These are phyloP conservation scores for Scorias spongiosa DNA, from an alignment of 2,329 filamentous ascomycete genomes.

Conservation along the genomic window DNA sequence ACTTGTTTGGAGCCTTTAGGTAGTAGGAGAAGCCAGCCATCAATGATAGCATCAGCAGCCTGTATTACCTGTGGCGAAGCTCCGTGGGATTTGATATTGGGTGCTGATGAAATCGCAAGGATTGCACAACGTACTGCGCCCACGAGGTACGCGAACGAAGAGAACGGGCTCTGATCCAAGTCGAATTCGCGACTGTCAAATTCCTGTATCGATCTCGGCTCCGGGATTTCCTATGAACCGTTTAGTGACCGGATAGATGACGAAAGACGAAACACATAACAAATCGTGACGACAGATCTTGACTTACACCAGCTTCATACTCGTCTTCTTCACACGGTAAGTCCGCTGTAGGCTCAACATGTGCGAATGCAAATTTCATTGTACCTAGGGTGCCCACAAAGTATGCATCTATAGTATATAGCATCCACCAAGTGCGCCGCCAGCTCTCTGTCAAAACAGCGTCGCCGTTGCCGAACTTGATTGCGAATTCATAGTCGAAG, in stretches of 20 bases:
- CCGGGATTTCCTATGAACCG: background rate
- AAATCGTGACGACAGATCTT: background rate
- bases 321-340: constrained; percentile 3
- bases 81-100: background rate
- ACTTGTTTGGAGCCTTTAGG: background rate
- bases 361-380: background rate
- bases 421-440: constrained; percentile 3
- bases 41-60: background rate
- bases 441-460: constrained; percentile 2
- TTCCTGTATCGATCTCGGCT: background rate
- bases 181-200: constrained; percentile 1
- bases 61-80: background rate
- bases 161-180: background rate
- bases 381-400: constrained; percentile 1
- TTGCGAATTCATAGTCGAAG: background rate
- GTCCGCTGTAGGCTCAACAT: constrained; percentile 1
- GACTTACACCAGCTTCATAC: constrained; percentile 2
- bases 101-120: background rate
- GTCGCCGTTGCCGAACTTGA: background rate
- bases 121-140: background rate
- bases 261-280: background rate
- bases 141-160: constrained; percentile 1
- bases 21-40: background rate
- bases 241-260: background rate
- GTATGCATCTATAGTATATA: constrained; percentile 2